Percentiles rank a stretch among this genome's conserved stretches.
Evolutionary conservation across 345 rosid species (phyloP).

Genomic region (Anacardium occidentale): DNA sequence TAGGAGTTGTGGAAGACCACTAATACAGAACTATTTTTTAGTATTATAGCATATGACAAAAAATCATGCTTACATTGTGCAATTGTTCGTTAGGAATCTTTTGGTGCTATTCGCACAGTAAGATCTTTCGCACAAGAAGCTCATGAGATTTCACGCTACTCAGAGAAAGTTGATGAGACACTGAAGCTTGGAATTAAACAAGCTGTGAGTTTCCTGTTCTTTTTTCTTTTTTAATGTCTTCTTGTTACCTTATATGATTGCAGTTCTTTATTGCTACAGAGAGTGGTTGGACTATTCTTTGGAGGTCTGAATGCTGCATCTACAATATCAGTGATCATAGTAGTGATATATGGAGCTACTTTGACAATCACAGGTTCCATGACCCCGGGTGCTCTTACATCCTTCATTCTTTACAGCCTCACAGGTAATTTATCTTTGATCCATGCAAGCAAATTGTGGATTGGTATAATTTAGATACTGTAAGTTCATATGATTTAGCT

Average conservation of each 20-base stretch:
- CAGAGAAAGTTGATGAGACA: constrained; percentile 85
- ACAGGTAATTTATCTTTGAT: constrained; percentile 54
- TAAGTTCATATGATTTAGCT: neutral
- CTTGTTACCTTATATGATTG: neutral
- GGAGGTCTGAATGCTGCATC: constrained; percentile 91
- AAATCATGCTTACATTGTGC: neutral
- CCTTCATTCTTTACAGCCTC: constrained; percentile 94
- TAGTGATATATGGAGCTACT: constrained; percentile 86
- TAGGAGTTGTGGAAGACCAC: neutral
- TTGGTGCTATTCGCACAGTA: constrained; percentile 93
- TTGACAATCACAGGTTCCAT: constrained; percentile 77
- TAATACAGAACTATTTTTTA: neutral
- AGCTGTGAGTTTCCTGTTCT: constrained; percentile 60
- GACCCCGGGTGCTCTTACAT: constrained; percentile 89
- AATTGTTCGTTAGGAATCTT: constrained; percentile 66
- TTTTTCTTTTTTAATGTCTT: constrained; percentile 6
- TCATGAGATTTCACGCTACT: constrained; percentile 62
- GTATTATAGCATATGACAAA: neutral
- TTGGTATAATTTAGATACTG: neutral
- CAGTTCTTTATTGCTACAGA: constrained; percentile 34
- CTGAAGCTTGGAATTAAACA: constrained; percentile 77
- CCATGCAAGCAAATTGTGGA: neutral
- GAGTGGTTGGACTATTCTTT: constrained; percentile 65
- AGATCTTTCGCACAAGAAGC: constrained; percentile 92
- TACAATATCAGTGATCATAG: constrained; percentile 71